Conservation (phyloP, 169 alveolate genomes). For the Eimeria sp. region DNA sequence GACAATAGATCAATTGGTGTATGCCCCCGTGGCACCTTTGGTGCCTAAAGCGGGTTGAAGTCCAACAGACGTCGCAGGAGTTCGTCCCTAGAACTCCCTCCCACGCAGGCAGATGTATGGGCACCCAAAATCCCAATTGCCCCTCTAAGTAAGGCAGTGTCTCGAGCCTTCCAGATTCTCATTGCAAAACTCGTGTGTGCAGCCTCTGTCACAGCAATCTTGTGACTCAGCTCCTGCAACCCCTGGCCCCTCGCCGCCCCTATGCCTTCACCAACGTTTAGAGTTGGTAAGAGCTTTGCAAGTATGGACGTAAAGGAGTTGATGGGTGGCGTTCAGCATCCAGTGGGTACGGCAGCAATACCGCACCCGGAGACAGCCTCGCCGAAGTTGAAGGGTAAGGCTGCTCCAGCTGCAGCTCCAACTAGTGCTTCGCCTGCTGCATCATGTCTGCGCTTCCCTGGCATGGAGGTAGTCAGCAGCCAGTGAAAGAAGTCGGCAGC, state of each 20-base stretch:
- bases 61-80: neutral
- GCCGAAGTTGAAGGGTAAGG: neutral
- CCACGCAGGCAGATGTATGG: neutral
- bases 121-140: neutral
- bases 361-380: neutral
- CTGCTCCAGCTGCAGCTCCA: neutral
- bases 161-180: neutral
- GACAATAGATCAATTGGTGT: neutral
- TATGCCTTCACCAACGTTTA: neutral
- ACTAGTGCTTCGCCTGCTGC: neutral
- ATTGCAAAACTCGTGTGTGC: neutral
- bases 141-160: neutral
- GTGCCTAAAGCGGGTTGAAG: neutral
- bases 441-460: neutral
- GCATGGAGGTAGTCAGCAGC: conserved; percentile 36
- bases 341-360: neutral
- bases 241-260: neutral
- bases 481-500: conserved; percentile 70
- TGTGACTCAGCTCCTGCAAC: neutral
- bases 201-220: neutral
- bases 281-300: neutral
- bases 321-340: neutral
- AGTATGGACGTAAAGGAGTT: neutral
- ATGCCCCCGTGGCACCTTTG: neutral
- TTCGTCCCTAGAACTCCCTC: neutral